These are phyloP conservation scores for Brettanomyces naardenensis DNA, from an alignment of 805 yeast species.

Conservation along the genomic window DNA sequence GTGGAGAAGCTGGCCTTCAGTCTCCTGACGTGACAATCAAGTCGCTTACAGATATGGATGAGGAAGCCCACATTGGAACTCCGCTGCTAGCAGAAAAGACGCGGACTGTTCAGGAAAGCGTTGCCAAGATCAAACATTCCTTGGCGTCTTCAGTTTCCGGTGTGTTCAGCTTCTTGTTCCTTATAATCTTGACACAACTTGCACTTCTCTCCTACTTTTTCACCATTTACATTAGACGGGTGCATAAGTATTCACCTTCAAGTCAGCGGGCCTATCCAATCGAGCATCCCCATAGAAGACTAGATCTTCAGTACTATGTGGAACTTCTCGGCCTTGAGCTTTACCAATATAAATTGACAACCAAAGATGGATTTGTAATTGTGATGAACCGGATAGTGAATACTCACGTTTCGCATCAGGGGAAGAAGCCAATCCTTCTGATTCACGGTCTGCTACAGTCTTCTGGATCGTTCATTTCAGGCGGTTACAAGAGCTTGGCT, in stretches of 20 bases:
- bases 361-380: slow-evolving; percentile 77
- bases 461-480: slow-evolving; percentile 74
- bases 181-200: slow-evolving; percentile 17
- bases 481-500: slow-evolving; percentile 78
- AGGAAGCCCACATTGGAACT: not conserved
- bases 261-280: slow-evolving; percentile 17
- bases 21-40: too few relatives aligned
- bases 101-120: too few relatives aligned
- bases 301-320: slow-evolving; percentile 59
- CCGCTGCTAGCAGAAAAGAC: not conserved
- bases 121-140: not conserved
- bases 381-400: slow-evolving; percentile 54
- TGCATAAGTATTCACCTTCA: slow-evolving; percentile 6
- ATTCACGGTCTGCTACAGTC: slow-evolving; percentile 87
- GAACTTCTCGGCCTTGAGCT: slow-evolving; percentile 51
- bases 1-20: too few relatives aligned
- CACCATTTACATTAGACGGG: slow-evolving; percentile 6
- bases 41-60: too few relatives aligned
- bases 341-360: slow-evolving; percentile 50
- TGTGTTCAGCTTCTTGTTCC: slow-evolving; percentile 17
- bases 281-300: slow-evolving; percentile 23
- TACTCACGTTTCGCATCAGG: slow-evolving; percentile 26
- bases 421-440: slow-evolving; percentile 52
- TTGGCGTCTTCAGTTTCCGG: not conserved
- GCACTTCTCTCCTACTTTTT: slow-evolving; percentile 16